Conservation (phyloP, 805 yeast species). For the Candida multigemmis region DNA sequence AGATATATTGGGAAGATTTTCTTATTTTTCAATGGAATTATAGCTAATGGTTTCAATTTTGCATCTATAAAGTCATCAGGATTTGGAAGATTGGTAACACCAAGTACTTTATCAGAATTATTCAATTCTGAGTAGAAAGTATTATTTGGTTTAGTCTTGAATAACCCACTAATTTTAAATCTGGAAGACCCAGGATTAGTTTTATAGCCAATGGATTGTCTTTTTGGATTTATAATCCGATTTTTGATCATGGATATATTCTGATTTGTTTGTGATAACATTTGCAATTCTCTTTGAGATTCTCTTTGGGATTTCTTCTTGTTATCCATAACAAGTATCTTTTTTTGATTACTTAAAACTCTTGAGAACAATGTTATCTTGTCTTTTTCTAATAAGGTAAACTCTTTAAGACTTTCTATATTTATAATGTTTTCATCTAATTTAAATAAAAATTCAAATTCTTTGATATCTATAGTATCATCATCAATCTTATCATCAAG, state of each 20-base stretch:
- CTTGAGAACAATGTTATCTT: constrained; percentile 17
- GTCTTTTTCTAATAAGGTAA: constrained; percentile 13
- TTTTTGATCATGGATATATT: too few relatives aligned
- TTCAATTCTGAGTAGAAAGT: constrained; percentile 6
- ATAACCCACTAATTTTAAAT: constrained; percentile 50
- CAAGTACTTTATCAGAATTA: constrained; percentile 36
- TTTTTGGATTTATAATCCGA: too few relatives aligned
- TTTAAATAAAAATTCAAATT: constrained; percentile 46
- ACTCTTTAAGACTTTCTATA: constrained; percentile 27
- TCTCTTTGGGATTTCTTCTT: constrained; percentile 19
- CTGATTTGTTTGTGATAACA: too few relatives aligned
- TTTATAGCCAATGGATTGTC: constrained; percentile 33
- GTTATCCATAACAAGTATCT: constrained; percentile 20
- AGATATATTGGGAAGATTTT: constrained; percentile 46
- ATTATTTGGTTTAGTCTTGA: constrained; percentile 46
- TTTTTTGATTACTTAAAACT: constrained; percentile 22
- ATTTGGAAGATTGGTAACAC: constrained; percentile 53
- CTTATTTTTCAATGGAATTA: constrained; percentile 37
- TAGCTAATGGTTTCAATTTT: constrained; percentile 41
- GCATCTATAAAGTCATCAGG: constrained; percentile 29
- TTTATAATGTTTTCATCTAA: constrained; percentile 29
- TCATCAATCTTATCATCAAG: constrained; percentile 23
- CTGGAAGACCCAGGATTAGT: constrained; percentile 28
- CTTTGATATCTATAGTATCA: constrained; percentile 24
- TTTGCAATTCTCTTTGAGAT: constrained; percentile 5